These are phyloP conservation scores for Cytospora mali DNA, from an alignment of 2,329 filamentous ascomycete genomes.

Conservation along the genomic window DNA sequence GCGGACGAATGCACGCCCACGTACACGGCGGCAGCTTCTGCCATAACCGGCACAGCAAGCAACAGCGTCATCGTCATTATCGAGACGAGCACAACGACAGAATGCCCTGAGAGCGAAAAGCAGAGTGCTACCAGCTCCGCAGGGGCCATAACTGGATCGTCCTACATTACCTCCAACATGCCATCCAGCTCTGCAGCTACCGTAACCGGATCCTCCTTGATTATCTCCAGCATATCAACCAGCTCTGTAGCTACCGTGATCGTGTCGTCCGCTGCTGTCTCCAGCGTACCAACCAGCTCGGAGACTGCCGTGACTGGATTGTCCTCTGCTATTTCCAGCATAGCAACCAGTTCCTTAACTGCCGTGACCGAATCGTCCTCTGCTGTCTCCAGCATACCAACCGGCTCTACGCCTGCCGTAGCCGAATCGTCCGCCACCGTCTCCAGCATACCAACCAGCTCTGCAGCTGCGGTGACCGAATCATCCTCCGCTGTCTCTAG, in stretches of 20 bases:
- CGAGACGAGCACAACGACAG: conserved; percentile 24
- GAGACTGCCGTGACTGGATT: not conserved
- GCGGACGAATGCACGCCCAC: conserved; percentile 40
- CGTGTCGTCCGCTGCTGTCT: not conserved
- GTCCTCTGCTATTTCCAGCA: not conserved
- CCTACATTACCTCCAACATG: not conserved
- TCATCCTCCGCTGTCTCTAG: not conserved
- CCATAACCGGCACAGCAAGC: conserved; percentile 12
- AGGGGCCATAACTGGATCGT: not conserved
- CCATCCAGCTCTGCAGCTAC: not conserved
- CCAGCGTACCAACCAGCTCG: not conserved
- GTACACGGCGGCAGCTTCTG: conserved; percentile 30
- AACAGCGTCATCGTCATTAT: conserved; percentile 26
- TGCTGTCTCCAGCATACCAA: not conserved
- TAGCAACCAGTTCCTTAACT: not conserved
- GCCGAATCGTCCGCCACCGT: not conserved
- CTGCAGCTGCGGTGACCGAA: not conserved
- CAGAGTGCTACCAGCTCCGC: not conserved
- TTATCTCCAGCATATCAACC: not conserved
- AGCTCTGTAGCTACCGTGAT: not conserved
- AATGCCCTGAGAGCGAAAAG: conserved; percentile 3
- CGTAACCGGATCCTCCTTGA: not conserved
- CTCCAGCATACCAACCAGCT: not conserved
- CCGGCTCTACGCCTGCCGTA: not conserved
- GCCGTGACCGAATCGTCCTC: not conserved